Conservation (phyloP, 2,329 filamentous ascomycete genomes). For the Onygena corvina region DNA sequence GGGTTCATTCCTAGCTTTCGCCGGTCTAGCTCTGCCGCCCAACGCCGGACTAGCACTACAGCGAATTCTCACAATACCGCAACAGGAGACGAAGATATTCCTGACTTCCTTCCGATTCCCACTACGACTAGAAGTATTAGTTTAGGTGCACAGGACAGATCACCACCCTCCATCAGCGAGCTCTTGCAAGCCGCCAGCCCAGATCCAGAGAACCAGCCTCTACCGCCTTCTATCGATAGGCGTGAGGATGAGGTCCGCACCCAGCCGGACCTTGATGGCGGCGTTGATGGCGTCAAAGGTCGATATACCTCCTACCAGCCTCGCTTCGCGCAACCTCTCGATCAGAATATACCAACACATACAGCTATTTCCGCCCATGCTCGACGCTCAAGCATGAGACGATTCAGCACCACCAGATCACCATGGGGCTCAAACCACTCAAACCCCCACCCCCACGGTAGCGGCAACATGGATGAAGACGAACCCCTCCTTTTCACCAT, state of each 20-base stretch:
- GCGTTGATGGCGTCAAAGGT: neutral
- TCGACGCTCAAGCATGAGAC: constrained; percentile 24
- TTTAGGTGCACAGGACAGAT: constrained; percentile 33
- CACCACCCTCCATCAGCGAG: constrained; percentile 23
- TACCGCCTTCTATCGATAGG: neutral
- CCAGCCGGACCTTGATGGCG: neutral
- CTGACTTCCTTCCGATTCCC: constrained; percentile 35
- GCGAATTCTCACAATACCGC: constrained; percentile 11
- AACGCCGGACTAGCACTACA: constrained; percentile 24
- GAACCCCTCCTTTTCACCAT: constrained; percentile 37
- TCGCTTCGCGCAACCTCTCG: constrained; percentile 28
- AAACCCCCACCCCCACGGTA: neutral
- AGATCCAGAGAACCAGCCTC: constrained; percentile 1
- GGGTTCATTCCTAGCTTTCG: constrained; percentile 31
- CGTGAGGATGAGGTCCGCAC: neutral
- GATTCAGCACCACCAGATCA: constrained; percentile 26
- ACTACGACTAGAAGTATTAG: constrained; percentile 34
- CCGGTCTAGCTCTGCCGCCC: constrained; percentile 36
- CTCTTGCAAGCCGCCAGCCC: constrained; percentile 22
- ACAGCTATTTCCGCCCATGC: constrained; percentile 29
- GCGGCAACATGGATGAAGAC: constrained; percentile 28
- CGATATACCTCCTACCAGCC: constrained; percentile 22
- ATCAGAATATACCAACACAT: constrained; percentile 28
- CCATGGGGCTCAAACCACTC: constrained; percentile 18
- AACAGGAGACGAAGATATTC: constrained; percentile 28